Conservation (phyloP, 139 green algal genomes). For the Picochlorum sp. region DNA sequence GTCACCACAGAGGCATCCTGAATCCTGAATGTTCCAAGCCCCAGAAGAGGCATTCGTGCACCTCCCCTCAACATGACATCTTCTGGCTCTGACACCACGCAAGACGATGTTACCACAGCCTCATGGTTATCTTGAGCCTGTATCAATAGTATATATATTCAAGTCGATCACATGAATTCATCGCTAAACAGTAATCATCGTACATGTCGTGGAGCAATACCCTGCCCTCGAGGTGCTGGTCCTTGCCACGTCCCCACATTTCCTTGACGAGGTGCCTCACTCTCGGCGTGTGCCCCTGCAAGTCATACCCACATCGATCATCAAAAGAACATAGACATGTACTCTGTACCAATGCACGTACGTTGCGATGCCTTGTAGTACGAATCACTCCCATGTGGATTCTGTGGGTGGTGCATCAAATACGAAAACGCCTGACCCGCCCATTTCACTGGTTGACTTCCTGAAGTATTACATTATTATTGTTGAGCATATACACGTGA, state of each 20-base stretch:
- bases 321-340: no score
- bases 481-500: neutral
- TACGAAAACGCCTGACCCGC: constrained; percentile 53
- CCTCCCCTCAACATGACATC: constrained; percentile 41
- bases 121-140: constrained; percentile 2
- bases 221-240: constrained; percentile 49
- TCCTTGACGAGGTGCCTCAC: constrained; percentile 19
- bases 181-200: neutral
- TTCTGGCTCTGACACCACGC: constrained; percentile 21
- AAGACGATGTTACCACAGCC: neutral
- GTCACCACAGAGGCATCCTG: constrained; percentile 33
- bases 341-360: no score
- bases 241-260: constrained; percentile 68
- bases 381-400: constrained; percentile 37
- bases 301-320: no score
- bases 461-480: constrained; percentile 15
- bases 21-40: constrained; percentile 59
- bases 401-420: constrained; percentile 25
- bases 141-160: neutral
- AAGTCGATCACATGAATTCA: no score
- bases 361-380: constrained; percentile 25
- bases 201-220: constrained; percentile 9
- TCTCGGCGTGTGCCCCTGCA: no score
- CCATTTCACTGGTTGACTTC: constrained; percentile 51
- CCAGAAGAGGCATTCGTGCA: constrained; percentile 52